Evolutionary conservation across 805 yeast species (phyloP), one percentile per base, ranked within the genome.

Genomic region (Hemisphaericaspora nanyangensis): DNA sequence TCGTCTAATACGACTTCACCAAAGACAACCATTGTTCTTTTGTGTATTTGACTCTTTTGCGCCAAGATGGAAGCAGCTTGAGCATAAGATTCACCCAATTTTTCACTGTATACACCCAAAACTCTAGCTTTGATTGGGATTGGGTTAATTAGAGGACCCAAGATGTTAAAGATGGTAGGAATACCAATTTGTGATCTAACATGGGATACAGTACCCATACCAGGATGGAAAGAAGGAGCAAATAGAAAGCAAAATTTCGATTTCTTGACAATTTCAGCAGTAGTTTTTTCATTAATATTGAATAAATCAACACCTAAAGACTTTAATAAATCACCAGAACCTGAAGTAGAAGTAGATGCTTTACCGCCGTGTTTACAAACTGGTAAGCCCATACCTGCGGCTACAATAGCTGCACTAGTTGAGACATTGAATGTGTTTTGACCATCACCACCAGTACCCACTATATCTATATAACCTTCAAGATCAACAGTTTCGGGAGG

Each of bases 381-480:
- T 17, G 77, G 75, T 30, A 91, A 60, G 1, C 77, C 77, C 70
- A 88, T 83, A 6, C 99, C 99, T 0, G 98, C 87, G 0, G 89
- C 93, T 2, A 93, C 89, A 34, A 93, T 88, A 1, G 97, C 97
- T 1, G 96, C 72, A 2, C 97, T 86, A 0, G 99, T 93, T 12
- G 95, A 84, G 2, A 93, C 99, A 51, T 93, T 93, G 67, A 93
- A 93, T 0, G 99, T 93, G 57, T 93, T 84, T 56, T 93, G 96
- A 2, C 96, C 96, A 57, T 93, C 99, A 12, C 99, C 99, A 19
- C 99, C 99, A 0, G 99, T 93, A 1, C 99, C 99, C 5, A 93
- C 99, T 22, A 93, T 86, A 59, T 93, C 99, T 5, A 83, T 71
- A 49, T 75, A 83, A 0, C 84, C 84, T 1, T 58, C 61, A 1